Evolutionary conservation across 495 filamentous ascomycete genomes (phyloP), one percentile per base, ranked within the genome.

Genomic region (Podospora pseudoanserina): DNA sequence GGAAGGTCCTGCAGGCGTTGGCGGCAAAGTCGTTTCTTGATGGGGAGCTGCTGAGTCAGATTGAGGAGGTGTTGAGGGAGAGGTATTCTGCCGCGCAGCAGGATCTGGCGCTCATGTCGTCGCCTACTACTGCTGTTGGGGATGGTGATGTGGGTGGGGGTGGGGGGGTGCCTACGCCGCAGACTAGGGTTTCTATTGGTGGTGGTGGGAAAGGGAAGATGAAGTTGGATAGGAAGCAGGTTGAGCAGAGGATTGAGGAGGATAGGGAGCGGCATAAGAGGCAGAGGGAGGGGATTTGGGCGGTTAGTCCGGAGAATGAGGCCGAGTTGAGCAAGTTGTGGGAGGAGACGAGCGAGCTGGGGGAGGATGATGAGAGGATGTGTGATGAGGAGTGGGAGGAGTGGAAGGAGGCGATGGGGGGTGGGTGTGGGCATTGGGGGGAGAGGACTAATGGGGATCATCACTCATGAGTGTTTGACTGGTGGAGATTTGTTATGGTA

Each of bases 191-290:
- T 68, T 59, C 72, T 5, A 32, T 0, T 7, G 30, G 30, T 32
- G 30, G 30, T 32, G 30, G 30, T 4, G n/a, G 15, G 11, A 27
- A 39, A 54, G 23, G 23, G 19, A 80, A 70, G 44, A 80, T 63
- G 67, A 79, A 72, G 65, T 81, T 93, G 15, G 93, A 97, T 74
- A 94, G 93, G 76, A 86, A 89, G 65, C 89, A 94, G 81, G 91
- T 97, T 49, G 93, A 97, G 79, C 94, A 97, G 81, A 80, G 95
- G 63, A 97, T 99, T 69, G 96, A 99, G 70, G 95, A 99, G 75
- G 95, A 99, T 79, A 84, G 95, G 7, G 96, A 99, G 77, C 84
- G 95, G 55, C 96, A 98, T 79, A 98, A 98, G 82, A 81, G 95
- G 53, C 80, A 91, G 68, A 78, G 95, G 18, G 95, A 99, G 76